Evolutionary conservation across 805 yeast species (phyloP).

Genomic region (Huiozyma naganishii): DNA sequence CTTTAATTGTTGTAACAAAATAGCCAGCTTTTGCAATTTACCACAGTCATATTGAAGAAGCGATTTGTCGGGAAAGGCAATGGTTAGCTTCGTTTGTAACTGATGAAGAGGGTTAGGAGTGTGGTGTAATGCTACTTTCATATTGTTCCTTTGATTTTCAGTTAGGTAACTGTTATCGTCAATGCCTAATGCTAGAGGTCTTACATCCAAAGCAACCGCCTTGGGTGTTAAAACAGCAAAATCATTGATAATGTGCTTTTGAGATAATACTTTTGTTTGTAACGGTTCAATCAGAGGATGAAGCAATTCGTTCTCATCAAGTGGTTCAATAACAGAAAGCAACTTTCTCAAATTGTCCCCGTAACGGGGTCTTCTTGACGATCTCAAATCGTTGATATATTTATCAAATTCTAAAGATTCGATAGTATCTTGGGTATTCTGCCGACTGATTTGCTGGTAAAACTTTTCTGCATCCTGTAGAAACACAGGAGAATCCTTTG

Average conservation of each 20-base stretch:
- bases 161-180: conserved; percentile 18
- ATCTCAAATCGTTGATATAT: conserved; percentile 57
- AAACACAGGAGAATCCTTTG: conserved; percentile 2
- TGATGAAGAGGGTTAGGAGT: conserved; percentile 55
- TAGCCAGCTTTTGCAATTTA: conserved; percentile 77
- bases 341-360: conserved; percentile 47
- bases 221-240: conserved; percentile 84
- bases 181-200: conserved; percentile 29
- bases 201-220: conserved; percentile 67
- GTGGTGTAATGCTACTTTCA: conserved; percentile 6
- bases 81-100: conserved; percentile 74
- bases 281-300: conserved; percentile 34
- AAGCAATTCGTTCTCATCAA: conserved; percentile 5
- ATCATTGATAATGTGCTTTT: conserved; percentile 50
- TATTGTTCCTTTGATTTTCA: conserved; percentile 20
- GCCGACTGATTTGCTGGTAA: conserved; percentile 44
- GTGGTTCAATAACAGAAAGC: conserved; percentile 23
- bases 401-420: conserved; percentile 44
- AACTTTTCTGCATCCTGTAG: conserved; percentile 41
- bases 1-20: conserved; percentile 61
- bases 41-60: conserved; percentile 94
- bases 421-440: conserved; percentile 41
- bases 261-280: conserved; percentile 28
- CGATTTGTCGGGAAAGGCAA: conserved; percentile 94
- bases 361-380: conserved; percentile 54